phyloP scores from a whole-genome alignment of 352 stramenopile genomes.

The Thraustochytrium striatum region DNA sequence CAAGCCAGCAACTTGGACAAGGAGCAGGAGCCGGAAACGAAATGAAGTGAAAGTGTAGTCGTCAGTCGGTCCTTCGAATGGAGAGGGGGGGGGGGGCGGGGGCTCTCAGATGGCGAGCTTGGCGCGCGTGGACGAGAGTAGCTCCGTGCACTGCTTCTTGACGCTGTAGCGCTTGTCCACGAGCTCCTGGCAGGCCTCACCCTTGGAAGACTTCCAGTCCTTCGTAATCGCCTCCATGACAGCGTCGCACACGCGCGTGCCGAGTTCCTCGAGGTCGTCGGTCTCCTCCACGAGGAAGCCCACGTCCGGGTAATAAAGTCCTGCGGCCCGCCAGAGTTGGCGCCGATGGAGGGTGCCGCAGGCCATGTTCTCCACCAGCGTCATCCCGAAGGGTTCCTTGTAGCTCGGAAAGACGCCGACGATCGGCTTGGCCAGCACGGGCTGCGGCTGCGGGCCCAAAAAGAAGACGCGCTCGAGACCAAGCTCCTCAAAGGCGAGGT shows the following conservation, averaged over 20 bases:
- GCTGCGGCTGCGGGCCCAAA: slow-evolving; percentile 57
- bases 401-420: slow-evolving; percentile 36
- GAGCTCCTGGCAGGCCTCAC: background rate
- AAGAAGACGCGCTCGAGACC: slow-evolving; percentile 29
- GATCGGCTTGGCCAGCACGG: slow-evolving; percentile 66
- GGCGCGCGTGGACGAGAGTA: slow-evolving; percentile 11
- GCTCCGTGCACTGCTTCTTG: slow-evolving; percentile 20
- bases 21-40: too few species aligned
- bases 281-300: slow-evolving; percentile 60
- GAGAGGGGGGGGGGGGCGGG: too few species aligned
- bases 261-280: slow-evolving; percentile 34
- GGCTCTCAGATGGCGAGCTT: background rate
- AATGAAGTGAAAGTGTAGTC: too few species aligned
- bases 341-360: slow-evolving; percentile 66
- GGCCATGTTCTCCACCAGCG: slow-evolving; percentile 74
- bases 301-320: slow-evolving; percentile 66
- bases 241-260: background rate
- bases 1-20: too few species aligned
- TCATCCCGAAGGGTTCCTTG: slow-evolving; percentile 75
- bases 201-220: background rate
- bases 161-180: slow-evolving; percentile 13
- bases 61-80: too few species aligned
- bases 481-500: slow-evolving; percentile 13
- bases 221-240: slow-evolving; percentile 15
- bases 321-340: too few species aligned